phyloP scores from a whole-genome alignment of 768 basidiomycete genomes.

The Lepiota brunneoincarnata region DNA sequence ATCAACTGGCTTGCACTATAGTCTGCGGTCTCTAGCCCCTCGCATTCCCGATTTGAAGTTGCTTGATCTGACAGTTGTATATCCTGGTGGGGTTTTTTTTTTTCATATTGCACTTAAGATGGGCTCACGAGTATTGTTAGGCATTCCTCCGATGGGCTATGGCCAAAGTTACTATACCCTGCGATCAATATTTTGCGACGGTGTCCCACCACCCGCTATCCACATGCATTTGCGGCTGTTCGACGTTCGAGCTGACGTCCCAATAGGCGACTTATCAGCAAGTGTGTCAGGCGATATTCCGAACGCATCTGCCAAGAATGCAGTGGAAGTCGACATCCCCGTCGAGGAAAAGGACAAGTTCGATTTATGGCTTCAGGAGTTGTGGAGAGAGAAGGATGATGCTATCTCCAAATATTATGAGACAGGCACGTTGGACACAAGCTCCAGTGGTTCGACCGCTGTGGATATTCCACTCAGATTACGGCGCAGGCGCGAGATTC shows the following conservation, averaged over 20 bases:
- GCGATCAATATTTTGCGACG: conserved; percentile 80
- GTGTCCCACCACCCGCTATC: conserved; percentile 78
- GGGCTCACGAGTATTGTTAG: conserved; percentile 31
- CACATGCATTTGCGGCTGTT: conserved; percentile 87
- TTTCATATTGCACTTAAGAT: conserved; percentile 2
- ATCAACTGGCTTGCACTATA: conserved; percentile 87
- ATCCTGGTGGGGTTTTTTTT: conserved; percentile 63
- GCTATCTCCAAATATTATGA: conserved; percentile 67
- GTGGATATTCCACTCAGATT: conserved; percentile 63
- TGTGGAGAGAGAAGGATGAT: conserved; percentile 87
- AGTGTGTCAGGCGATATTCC: conserved; percentile 26
- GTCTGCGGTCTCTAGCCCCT: conserved; percentile 75
- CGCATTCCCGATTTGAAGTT: conserved; percentile 75
- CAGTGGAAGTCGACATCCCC: conserved; percentile 48
- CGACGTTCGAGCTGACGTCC: conserved; percentile 62
- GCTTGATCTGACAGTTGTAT: conserved; percentile 89
- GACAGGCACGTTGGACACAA: conserved; percentile 41
- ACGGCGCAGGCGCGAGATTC: conserved; percentile 48
- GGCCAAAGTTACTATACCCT: conserved; percentile 90
- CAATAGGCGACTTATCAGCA: conserved; percentile 59
- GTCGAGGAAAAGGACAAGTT: conserved; percentile 63
- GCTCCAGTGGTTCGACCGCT: conserved; percentile 19
- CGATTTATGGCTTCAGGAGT: conserved; percentile 75
- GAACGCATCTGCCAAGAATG: conserved; percentile 24
- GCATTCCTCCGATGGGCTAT: conserved; percentile 74